Evolutionary conservation across 306 rosid genomes (phyloP).

Genomic region (Fagus sylvatica): DNA sequence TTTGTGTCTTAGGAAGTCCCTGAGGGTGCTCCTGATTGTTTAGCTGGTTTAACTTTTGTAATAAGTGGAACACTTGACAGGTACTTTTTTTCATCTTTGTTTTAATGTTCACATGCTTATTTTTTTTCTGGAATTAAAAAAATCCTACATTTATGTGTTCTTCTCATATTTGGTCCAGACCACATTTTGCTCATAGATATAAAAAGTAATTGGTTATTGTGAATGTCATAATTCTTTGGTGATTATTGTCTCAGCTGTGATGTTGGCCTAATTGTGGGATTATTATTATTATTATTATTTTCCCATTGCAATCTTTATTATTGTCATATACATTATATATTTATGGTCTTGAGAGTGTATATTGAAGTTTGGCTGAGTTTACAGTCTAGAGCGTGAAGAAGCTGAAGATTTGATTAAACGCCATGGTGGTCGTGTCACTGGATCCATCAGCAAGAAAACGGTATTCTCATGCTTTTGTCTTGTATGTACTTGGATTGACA

Average conservation of each 20-base stretch:
- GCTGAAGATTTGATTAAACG: constrained; percentile 97
- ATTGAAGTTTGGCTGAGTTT: constrained; percentile 21
- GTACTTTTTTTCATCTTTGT: constrained; percentile 32
- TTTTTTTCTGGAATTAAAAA: background rate
- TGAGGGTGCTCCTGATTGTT: constrained; percentile 87
- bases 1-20: constrained; percentile 82
- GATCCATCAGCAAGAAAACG: constrained; percentile 95
- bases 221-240: background rate
- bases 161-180: constrained; percentile 7
- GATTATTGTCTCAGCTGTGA: background rate
- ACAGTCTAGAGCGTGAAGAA: constrained; percentile 96
- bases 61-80: constrained; percentile 99
- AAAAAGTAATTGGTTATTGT: background rate
- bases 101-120: constrained; percentile 9
- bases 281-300: background rate
- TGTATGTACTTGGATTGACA: constrained; percentile 15
- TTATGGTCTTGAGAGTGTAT: constrained; percentile 23
- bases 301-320: background rate
- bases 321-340: background rate
- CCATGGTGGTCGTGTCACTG: constrained; percentile 93
- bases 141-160: constrained; percentile 10
- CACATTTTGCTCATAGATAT: background rate
- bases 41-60: constrained; percentile 85
- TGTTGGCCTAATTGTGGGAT: background rate
- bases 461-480: constrained; percentile 41